Percentiles rank a stretch among this genome's conserved stretches.
These are phyloP conservation scores for Aotearoamyces nothofagi DNA, from an alignment of 2,329 filamentous ascomycete species.

Conservation along the genomic window DNA sequence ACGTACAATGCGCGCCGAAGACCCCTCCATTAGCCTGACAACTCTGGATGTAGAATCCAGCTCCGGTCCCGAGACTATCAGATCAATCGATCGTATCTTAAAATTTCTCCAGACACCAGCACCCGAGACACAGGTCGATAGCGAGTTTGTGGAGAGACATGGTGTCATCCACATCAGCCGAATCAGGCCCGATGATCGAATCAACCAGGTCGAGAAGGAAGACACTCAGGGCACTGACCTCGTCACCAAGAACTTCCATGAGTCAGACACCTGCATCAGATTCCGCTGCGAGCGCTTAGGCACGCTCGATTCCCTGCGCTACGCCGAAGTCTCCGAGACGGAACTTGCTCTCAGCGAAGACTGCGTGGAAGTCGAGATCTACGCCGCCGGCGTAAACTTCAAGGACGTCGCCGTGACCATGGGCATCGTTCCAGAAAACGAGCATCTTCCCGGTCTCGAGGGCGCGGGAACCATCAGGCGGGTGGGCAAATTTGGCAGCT, in stretches of 20 bases:
- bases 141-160: slow-evolving; percentile 17
- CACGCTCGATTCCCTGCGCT: slow-evolving; percentile 9
- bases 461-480: slow-evolving; percentile 15
- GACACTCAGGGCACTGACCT: slow-evolving; percentile 1
- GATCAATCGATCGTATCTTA: neutral
- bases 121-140: slow-evolving; percentile 6
- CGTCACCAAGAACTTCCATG: slow-evolving; percentile 3
- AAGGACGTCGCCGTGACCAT: slow-evolving; percentile 12
- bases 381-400: slow-evolving; percentile 9
- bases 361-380: slow-evolving; percentile 6
- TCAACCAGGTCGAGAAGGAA: slow-evolving; percentile 8
- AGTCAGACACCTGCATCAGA: slow-evolving; percentile 1
- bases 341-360: slow-evolving; percentile 5
- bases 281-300: slow-evolving; percentile 2
- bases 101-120: neutral
- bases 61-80: too few relatives aligned
- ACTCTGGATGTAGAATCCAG: slow-evolving; percentile 9
- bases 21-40: slow-evolving; percentile 3
- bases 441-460: slow-evolving; percentile 15
- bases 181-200: slow-evolving; percentile 13
- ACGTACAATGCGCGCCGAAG: slow-evolving; percentile 3
- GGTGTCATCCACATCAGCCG: slow-evolving; percentile 14
- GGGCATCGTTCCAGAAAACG: slow-evolving; percentile 6
- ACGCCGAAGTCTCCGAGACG: slow-evolving; percentile 8
- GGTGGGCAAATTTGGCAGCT: slow-evolving; percentile 9